Evolutionary conservation across 257 asterid species (phyloP), one percentile per base, ranked within the genome.

Genomic region (Primulina eburnea): DNA sequence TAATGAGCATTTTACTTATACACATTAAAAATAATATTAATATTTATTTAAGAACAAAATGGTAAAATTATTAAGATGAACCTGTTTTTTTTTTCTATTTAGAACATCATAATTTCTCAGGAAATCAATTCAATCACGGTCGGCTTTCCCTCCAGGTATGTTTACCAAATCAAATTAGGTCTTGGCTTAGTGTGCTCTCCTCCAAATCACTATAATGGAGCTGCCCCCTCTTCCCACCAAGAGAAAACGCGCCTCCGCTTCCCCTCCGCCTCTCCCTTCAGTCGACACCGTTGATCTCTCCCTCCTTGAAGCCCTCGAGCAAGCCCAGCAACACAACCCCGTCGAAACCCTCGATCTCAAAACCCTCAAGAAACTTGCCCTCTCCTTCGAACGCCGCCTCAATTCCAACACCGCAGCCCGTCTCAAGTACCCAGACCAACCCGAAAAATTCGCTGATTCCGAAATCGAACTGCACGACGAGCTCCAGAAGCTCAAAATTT

Each of bases 391-490:
- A 76, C 97, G 99, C 76, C 97, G 99, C 60, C 88, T 93, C 17
- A 90, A 85, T 58, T 88, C 89, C 82, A 93, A 90, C 88, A 90
- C 90, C 64, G 92, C 99, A 64, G 90, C 95, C 69, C 92, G 97
- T 20, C 90, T 93, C 64, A 93, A 89, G 84, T 87, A 90, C 72
- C 97, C 99, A 0, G 99, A 93, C 80, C 90, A 90, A 66, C 97
- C 99, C 5, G 97, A 90, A 8, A 93, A 90, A 68, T 93, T 93
- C 72, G 97, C 97, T 4, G 99, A 93, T 74, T 87, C 99, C 67
- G 99, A 93, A 74, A 73, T 90, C 14, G 96, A 89, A 75, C 97
- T 93, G 57, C 99, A 93, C 82, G 97, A 90, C 7, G 97, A 93
- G 86, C 87, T 93, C 74, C 88, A 89, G 76, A 91, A 89, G 85